Evolutionary conservation across 306 rosid genomes (phyloP), one percentile per base, ranked within the genome.

Genomic region (Medicago arabica): DNA sequence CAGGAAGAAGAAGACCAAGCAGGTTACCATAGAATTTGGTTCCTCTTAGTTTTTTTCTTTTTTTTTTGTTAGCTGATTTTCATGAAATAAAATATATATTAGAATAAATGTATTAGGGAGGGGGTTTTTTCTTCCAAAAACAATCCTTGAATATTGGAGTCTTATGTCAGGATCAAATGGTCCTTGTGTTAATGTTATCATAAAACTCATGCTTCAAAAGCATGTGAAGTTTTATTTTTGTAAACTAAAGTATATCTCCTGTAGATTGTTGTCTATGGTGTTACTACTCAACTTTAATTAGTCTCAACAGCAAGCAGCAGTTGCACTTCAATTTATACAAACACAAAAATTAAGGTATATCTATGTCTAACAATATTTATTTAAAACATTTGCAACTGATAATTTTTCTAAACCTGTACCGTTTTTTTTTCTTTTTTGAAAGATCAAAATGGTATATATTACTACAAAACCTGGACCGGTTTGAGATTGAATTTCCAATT

Each of bases 1-100:
- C 7, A 41, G 39, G 47, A 67, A 63, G 53, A 71, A 63, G 53
- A 71, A 66, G 38, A 83, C 19, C 36, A 75, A 55, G 23, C 75
- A 81, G 10, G 40, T 68, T 19, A 79, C 75, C 67, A 82, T 72
- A 11, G 74, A 55, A 75, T 71, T 54, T 47, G 50, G 34, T 31
- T 76, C 86, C 8, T 36, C 46, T 15, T 44, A n/a, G 8, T 53
- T 61, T 72, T 50, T 14, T 4, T 19, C 12, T 49, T n/a, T 15
- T 50, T 50, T 15, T 1, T 10, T 12, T 57, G 11, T 13, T 59
- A 5, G 17, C 9, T 34, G 11, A 34, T 34, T 64, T 66, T 40
- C 17, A 43, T 66, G 53, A 19, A 65, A 66, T 66, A 66, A 66
- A 46, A 36, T 61, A 61, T 57, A 57, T 36, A 34, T 31, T 61